Percentiles rank a stretch among this genome's conserved stretches.
Conservation (phyloP, 257 asterid genomes). For the Leonotis leonurus region DNA sequence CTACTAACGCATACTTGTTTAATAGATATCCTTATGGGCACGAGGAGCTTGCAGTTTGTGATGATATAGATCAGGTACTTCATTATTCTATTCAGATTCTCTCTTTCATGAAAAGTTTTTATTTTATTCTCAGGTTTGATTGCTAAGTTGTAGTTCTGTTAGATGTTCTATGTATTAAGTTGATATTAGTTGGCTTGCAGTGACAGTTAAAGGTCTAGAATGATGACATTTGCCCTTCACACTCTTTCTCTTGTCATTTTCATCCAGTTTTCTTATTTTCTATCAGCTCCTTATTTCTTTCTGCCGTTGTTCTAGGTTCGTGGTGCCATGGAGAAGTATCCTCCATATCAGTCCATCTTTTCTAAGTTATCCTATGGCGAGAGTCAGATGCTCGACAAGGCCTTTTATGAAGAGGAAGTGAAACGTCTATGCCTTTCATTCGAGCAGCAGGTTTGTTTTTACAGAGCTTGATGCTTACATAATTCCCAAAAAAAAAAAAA, state of each 20-base stretch:
- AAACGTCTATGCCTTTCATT: constrained; percentile 87
- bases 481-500: no score
- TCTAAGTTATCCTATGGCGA: constrained; percentile 84
- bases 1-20: constrained; percentile 22
- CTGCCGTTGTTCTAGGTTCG: constrained; percentile 61
- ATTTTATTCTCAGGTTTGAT: no score
- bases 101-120: no score
- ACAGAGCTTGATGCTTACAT: no score
- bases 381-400: constrained; percentile 97
- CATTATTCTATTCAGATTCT: no score
- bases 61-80: constrained; percentile 95
- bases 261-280: not conserved
- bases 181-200: not conserved
- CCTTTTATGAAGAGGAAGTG: constrained; percentile 94
- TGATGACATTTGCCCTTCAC: not conserved
- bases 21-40: constrained; percentile 86
- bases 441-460: constrained; percentile 88
- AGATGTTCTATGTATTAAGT: no score
- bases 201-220: no score
- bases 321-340: constrained; percentile 80
- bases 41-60: constrained; percentile 85
- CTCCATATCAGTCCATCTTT: constrained; percentile 80
- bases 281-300: not conserved
- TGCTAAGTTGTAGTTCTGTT: no score
- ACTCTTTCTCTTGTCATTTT: not conserved